Conservation (phyloP, 2,329 filamentous ascomycete genomes). For the Huntiella omanensis region DNA sequence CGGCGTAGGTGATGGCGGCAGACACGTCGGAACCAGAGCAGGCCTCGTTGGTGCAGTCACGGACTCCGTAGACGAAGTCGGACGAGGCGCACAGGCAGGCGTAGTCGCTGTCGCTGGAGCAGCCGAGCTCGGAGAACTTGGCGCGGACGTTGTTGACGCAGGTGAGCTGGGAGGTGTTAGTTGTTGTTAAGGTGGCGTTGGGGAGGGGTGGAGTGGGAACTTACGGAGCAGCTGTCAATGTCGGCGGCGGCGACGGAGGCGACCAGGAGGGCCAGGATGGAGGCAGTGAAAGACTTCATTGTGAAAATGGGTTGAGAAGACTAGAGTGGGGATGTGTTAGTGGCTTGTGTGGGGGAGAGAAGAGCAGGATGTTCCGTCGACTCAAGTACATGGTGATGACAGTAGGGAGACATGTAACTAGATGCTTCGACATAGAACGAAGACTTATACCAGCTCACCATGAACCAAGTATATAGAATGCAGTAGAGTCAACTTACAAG, state of each 20-base stretch:
- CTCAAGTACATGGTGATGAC: too few species aligned
- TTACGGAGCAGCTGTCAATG: conserved; percentile 35
- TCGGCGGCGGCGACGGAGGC: conserved; percentile 20
- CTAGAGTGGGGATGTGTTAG: too few species aligned
- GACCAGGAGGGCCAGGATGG: conserved; percentile 23
- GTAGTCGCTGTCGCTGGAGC: conserved; percentile 20
- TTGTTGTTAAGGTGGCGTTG: conserved; percentile 1
- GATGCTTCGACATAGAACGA: too few species aligned
- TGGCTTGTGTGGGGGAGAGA: too few species aligned
- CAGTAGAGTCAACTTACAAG: too few species aligned
- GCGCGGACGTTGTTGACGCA: conserved; percentile 33
- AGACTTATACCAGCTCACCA: too few species aligned
- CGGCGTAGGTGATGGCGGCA: conserved; percentile 22
- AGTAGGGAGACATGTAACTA: too few species aligned
- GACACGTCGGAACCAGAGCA: conserved; percentile 22
- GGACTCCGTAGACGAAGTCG: conserved; percentile 30
- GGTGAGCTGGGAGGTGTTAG: conserved; percentile 20
- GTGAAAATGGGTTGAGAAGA: conserved; percentile 16
- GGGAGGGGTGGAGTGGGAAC: conserved; percentile 14
- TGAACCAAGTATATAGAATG: too few species aligned
- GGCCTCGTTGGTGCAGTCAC: conserved; percentile 29
- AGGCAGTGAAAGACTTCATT: conserved; percentile 33
- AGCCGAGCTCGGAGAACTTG: conserved; percentile 27
- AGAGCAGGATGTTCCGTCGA: too few species aligned
- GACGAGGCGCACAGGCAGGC: conserved; percentile 28